Conservation (phyloP, 441 rosid genomes). For the Iberis amara region DNA sequence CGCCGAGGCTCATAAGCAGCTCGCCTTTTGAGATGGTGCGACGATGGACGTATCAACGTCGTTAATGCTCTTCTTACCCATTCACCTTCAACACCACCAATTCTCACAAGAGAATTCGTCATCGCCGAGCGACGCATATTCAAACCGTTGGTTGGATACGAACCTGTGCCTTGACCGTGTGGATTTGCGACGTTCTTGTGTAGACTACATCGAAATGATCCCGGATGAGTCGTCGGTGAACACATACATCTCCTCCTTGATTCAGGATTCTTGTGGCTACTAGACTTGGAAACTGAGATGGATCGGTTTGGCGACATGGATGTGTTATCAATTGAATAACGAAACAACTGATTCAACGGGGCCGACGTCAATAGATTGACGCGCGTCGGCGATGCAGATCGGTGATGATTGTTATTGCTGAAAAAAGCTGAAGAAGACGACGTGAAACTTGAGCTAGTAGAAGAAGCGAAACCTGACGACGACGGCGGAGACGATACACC, state of each 20-base stretch:
- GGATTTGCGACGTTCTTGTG: background rate
- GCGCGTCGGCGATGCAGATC: conserved; percentile 51
- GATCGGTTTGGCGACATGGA: conserved; percentile 60
- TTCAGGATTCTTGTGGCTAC: conserved; percentile 31
- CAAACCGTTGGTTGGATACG: background rate
- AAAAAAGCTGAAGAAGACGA: conserved; percentile 41
- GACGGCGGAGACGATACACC: conserved; percentile 27
- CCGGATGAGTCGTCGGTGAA: background rate
- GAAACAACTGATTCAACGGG: conserved; percentile 38
- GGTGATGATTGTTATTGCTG: conserved; percentile 19
- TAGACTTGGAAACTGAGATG: conserved; percentile 36
- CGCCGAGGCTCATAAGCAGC: background rate
- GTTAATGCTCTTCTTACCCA: background rate
- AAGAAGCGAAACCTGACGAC: conserved; percentile 52
- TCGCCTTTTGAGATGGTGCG: background rate
- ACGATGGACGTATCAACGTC: background rate
- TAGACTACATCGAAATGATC: background rate
- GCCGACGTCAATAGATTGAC: conserved; percentile 41
- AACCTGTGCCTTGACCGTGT: background rate
- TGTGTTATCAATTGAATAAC: conserved; percentile 53
- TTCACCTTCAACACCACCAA: background rate
- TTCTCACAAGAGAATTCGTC: background rate
- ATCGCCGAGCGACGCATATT: background rate
- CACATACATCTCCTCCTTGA: conserved; percentile 32
- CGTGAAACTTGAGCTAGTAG: conserved; percentile 26